These are phyloP conservation scores for Solanum hybrid DNA, from an alignment of 305 asterid species.

Conservation along the genomic window DNA sequence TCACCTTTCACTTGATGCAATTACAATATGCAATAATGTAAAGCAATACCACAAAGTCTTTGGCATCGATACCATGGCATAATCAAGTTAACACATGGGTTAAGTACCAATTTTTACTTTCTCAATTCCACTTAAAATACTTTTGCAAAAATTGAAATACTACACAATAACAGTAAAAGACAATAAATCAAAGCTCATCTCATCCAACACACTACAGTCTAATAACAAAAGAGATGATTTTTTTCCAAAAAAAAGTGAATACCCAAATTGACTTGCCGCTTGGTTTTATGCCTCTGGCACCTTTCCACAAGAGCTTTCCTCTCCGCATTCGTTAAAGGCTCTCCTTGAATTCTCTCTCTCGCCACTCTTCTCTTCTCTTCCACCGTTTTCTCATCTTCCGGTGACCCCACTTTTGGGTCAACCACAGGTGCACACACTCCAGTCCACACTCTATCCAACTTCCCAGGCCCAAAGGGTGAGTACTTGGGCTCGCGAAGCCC, in stretches of 20 bases:
- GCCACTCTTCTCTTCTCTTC: constrained; percentile 58
- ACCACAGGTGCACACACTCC: constrained; percentile 95
- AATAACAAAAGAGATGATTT: neutral
- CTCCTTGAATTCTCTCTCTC: constrained; percentile 61
- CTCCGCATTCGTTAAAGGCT: constrained; percentile 62
- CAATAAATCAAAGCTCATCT: neutral
- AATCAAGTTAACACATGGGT: neutral
- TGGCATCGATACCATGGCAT: neutral
- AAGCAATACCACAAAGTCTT: neutral
- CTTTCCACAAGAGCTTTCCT: constrained; percentile 62
- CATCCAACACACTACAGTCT: neutral
- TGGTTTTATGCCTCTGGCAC: constrained; percentile 60
- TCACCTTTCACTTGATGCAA: neutral
- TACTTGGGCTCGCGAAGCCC: constrained; percentile 96
- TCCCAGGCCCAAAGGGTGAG: constrained; percentile 92
- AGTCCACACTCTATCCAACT: constrained; percentile 74
- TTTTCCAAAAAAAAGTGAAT: neutral
- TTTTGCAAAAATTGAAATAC: neutral
- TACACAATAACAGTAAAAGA: neutral
- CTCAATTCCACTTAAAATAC: neutral
- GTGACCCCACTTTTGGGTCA: constrained; percentile 60
- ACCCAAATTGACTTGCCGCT: constrained; percentile 87
- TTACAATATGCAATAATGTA: neutral
- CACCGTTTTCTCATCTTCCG: constrained; percentile 42
- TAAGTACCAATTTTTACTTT: neutral